Percentiles rank a stretch among this genome's conserved stretches.
phyloP scores from a whole-genome alignment of 805 yeast species.

The Maudiozyma serrabonitensis region DNA sequence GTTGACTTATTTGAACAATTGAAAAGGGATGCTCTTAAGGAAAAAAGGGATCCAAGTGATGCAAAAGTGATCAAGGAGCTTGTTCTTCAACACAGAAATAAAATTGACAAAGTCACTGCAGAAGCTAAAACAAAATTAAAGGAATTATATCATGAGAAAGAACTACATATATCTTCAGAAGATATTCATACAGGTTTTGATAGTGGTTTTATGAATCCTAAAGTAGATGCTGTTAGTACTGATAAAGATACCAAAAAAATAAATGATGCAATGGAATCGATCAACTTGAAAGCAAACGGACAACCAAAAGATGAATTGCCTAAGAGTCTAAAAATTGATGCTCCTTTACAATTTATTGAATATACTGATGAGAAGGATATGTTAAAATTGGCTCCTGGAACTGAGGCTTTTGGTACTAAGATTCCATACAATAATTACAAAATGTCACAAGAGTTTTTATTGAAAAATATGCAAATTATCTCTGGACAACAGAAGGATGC shows the following conservation, averaged over 20 bases:
- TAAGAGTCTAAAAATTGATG: not conserved
- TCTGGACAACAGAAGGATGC: conserved; percentile 85
- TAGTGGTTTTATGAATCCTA: conserved; percentile 66
- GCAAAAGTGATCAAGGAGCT: conserved; percentile 33
- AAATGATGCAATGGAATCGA: conserved; percentile 3
- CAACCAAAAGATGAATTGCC: not conserved
- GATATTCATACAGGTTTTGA: conserved; percentile 91
- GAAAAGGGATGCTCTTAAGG: conserved; percentile 45
- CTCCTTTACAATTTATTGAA: conserved; percentile 19
- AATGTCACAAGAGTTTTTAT: conserved; percentile 43
- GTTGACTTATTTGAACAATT: conserved; percentile 80
- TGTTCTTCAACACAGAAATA: conserved; percentile 50
- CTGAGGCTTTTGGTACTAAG: conserved; percentile 48
- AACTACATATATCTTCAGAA: conserved; percentile 72
- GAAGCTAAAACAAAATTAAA: conserved; percentile 60
- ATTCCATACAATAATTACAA: conserved; percentile 41
- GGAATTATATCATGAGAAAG: conserved; percentile 59
- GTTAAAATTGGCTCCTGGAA: conserved; percentile 49
- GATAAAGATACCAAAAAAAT: conserved; percentile 9
- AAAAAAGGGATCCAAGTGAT: conserved; percentile 34
- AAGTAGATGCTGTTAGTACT: conserved; percentile 9
- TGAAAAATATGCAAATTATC: conserved; percentile 56
- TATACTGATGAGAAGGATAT: conserved; percentile 38
- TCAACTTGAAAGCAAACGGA: conserved; percentile 1
- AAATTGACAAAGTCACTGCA: conserved; percentile 55